Base-by-base conservation (phyloP, 306 rosid species). In the Trifolium repens region DNA sequence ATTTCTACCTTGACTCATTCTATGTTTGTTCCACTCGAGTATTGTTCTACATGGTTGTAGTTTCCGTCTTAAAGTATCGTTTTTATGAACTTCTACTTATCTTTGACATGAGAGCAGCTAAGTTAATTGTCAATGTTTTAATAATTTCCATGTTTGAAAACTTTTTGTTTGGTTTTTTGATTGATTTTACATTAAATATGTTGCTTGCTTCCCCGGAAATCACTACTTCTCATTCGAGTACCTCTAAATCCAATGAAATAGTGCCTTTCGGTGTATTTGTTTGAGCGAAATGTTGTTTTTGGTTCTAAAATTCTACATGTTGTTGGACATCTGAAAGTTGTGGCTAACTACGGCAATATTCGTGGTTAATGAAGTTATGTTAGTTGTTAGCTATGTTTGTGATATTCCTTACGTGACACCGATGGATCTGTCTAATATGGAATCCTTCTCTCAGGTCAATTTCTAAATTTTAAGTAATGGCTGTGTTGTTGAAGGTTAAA, bases 381-480 rank as follows among this genome's bases (percentile, higher is more conserved):
- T 16, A 30, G 47, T 10, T 43, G 47, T 9, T 10, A 8, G 10
- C 3, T 30, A 60, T 59, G 39, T 58, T 26, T 26, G 73, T 50
- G 34, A 50, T 68, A 32, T 79, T 58, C 10, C 35, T 43, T 43
- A 67, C 53, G 0, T 65, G 43, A 11, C 37, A 70, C 58, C 13
- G 9, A 42, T 16, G 12, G 39, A 70, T 52, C 55, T 14, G 7
- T 58, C 75, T 80, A 40, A 79, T 74, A 71, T 66, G 73, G 22
- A 46, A 57, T 44, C 27, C 34, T 79, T 77, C 16, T 67, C 78
- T 53, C 89, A 85, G 90, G 88, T 70, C 79, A 82, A 67, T 82
- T 79, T 76, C 87, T 82, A 66, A 79, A 66, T 66, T 66, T 79
- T 65, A 67, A 22, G 72, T 78, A 70, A 75, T 69, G 89, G 69